phyloP scores from a whole-genome alignment of 805 yeast genomes.

The Saccharomyces kudriavzevii region DNA sequence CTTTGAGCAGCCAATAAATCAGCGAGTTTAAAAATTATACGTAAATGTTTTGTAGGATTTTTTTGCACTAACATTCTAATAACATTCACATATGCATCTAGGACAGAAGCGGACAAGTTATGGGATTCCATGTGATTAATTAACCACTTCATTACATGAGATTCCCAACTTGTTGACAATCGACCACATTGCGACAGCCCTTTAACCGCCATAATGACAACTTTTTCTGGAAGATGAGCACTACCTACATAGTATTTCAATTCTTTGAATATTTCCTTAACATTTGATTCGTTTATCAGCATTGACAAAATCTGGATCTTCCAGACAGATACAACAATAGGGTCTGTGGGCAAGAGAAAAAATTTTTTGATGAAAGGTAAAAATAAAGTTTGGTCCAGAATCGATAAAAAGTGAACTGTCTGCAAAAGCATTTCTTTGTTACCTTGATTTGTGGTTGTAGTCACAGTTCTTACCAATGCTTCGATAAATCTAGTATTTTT shows the following conservation, averaged over 20 bases:
- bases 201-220: conserved; percentile 43
- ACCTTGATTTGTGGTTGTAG: conserved; percentile 29
- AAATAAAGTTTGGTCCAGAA: conserved; percentile 29
- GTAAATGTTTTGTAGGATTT: conserved; percentile 44
- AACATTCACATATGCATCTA: conserved; percentile 63
- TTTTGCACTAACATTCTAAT: conserved; percentile 65
- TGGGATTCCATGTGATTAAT: conserved; percentile 37
- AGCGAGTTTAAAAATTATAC: conserved; percentile 47
- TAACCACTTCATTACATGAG: conserved; percentile 57
- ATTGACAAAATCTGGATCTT: conserved; percentile 58
- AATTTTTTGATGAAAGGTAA: conserved; percentile 39
- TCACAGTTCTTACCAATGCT: conserved; percentile 39
- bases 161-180: conserved; percentile 40
- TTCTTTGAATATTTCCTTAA: conserved; percentile 48
- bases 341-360: conserved; percentile 50
- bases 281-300: conserved; percentile 47
- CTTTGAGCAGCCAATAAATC: conserved; percentile 22
- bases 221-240: conserved; percentile 19
- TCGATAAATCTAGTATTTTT: conserved; percentile 41
- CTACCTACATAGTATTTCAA: conserved; percentile 47
- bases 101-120: conserved; percentile 26
- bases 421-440: conserved; percentile 38
- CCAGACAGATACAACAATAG: conserved; percentile 33
- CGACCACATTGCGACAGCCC: conserved; percentile 57
- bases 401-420: conserved; percentile 34